Evolutionary conservation across 2,329 filamentous ascomycete species (phyloP), one percentile per base, ranked within the genome.

Genomic region (Berkeleyomyces rouxiae): DNA sequence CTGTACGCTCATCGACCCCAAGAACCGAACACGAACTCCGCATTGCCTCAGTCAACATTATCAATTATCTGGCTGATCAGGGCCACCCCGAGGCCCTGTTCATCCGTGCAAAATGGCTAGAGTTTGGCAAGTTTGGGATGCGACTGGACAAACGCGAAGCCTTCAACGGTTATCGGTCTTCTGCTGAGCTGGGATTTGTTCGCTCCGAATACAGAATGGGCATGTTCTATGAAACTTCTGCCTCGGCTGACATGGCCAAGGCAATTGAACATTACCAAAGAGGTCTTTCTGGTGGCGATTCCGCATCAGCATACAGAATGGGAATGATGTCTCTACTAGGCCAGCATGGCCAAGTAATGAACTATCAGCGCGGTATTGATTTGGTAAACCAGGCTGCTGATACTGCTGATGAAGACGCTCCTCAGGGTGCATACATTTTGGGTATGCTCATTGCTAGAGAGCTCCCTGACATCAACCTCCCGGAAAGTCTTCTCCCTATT

Each of bases 311-410:
- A 64, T 82, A 91, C 75, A 85, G 93, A 65, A 77, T 99, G 68
- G 93, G 93, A 64, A 99, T 99, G 93, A 96, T 99, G 87, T 91
- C 88, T 64, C 78, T 99, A 60, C 81, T 97, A 62, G 93, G 93
- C 37, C 93, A 99, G 75, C 90, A 96, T 72, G 90, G 90, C 58
- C 89, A 95, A 73, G 81, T 78, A 47, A 91, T 93, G 72, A 90
- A 97, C 71, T 92, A 83, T 69, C 76, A 80, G 46, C 79, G 78
- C 63, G 93, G 90, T 1, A 76, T 97, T 44, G 85, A 95, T 67
- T 80, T 96, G 68, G 93, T 99, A 69, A 84, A 83, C 68, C 79
- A 82, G 64, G 90, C 92, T 51, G 92, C 93, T 37, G 84, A 92
- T 67, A 87, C 84, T 3, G 89, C 92, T 4, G 93, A 99, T 70